Evolutionary conservation across 331 rosid species (phyloP), one percentile per base, ranked within the genome.

Genomic region (Saraca asoca): DNA sequence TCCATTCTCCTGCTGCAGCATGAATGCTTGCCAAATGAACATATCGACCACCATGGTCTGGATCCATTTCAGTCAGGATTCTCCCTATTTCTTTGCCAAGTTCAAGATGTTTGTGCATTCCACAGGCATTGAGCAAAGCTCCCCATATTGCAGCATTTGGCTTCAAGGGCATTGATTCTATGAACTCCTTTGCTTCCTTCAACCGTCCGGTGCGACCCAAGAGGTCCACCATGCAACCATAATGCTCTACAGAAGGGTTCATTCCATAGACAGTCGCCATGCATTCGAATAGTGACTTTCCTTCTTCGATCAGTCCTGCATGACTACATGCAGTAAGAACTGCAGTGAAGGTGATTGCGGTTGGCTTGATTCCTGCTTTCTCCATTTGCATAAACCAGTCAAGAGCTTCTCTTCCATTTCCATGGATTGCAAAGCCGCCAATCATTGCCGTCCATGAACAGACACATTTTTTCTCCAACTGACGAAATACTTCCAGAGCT

Each of bases 111-210:
- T 77, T 51, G 71, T 82, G 85, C 64, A 80, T 71, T 44, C 46
- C 18, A 79, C 91, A 82, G 33, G 85, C 85, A 53, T 75, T 75
- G 51, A 79, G 80, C 58, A 85, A 65, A 66, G 87, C 80, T 58
- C 91, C 91, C 91, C 81, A 82, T 41, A 75, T 54, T 29, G 80
- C 82, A 61, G 84, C 77, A 82, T 75, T 85, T 65, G 91, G 80
- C 62, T 72, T 67, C 56, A 80, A 14, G 10, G 88, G 84, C 84
- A 85, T 85, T 46, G 72, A 72, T 58, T 80, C 79, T 52, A 78
- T 73, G 19, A 85, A 75, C 56, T 75, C 74, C 63, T 74, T 80
- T 48, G 86, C 86, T 18, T 82, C 88, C 39, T 69, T 55, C 67
- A 85, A 71, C 73, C 73, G 69, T 51, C 82, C 91, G 31, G 84